Percentiles rank a stretch among this genome's conserved stretches.
Conservation (phyloP, 2,329 filamentous ascomycete species). For the Proliferodiscus dingleyae region DNA sequence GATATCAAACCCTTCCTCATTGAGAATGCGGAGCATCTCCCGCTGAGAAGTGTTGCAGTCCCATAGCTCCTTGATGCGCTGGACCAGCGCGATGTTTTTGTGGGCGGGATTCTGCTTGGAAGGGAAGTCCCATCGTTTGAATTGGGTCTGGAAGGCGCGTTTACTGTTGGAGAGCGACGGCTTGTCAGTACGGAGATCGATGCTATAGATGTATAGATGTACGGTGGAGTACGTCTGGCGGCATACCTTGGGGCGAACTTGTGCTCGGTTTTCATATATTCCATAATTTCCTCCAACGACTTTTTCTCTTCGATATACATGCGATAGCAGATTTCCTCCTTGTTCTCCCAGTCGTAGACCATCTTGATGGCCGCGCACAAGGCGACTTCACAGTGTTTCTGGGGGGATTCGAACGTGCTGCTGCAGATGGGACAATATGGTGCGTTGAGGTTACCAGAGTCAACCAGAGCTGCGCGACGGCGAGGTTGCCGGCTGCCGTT, state of each 20-base stretch:
- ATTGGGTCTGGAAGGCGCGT: slow-evolving; percentile 70
- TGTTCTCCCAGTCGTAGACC: slow-evolving; percentile 63
- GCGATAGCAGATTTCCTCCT: slow-evolving; percentile 59
- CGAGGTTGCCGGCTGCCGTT: background rate
- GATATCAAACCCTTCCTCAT: slow-evolving; percentile 68
- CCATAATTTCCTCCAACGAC: slow-evolving; percentile 69
- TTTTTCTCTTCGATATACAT: slow-evolving; percentile 75
- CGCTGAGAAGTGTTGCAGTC: slow-evolving; percentile 66
- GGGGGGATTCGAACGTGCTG: background rate
- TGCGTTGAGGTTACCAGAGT: no score
- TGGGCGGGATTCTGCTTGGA: slow-evolving; percentile 68
- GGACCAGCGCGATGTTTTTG: slow-evolving; percentile 62
- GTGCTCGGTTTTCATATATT: slow-evolving; percentile 59
- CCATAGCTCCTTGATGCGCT: slow-evolving; percentile 72
- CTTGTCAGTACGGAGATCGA: slow-evolving; percentile 18
- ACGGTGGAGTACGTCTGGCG: slow-evolving; percentile 24
- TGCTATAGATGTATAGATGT: slow-evolving; percentile 8
- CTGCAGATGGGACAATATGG: slow-evolving; percentile 5
- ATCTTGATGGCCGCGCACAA: slow-evolving; percentile 21
- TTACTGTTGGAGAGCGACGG: slow-evolving; percentile 46
- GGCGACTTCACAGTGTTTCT: background rate
- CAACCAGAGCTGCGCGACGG: no score
- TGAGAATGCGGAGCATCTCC: slow-evolving; percentile 68
- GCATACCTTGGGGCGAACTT: slow-evolving; percentile 67
- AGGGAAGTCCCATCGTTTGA: slow-evolving; percentile 75